A percentile compares a stretch with the other conserved stretches of the same genome.
phyloP scores from a whole-genome alignment of 331 rosid species.

The Saraca asoca region DNA sequence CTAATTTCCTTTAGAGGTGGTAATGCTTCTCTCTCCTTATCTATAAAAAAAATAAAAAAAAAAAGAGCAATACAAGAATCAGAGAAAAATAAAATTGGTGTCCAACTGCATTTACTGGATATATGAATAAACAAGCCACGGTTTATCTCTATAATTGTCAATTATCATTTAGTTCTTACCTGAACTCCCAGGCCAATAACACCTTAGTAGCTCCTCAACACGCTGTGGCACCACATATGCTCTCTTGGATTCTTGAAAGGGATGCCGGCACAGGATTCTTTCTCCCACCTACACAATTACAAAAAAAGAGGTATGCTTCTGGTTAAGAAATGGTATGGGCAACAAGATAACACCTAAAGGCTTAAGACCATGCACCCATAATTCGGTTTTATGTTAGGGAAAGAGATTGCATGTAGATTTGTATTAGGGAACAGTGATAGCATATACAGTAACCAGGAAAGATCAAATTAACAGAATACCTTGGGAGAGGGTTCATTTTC shows the following conservation, averaged over 20 bases:
- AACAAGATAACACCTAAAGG: no score
- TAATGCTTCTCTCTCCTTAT: conserved; percentile 54
- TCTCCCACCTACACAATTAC: conserved; percentile 78
- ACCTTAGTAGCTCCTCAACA: conserved; percentile 89
- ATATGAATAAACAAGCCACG: not conserved
- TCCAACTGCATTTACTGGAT: conserved; percentile 22
- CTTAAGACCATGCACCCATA: no score
- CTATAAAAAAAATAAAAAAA: conserved; percentile 39
- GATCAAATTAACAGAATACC: conserved; percentile 52
- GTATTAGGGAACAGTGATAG: not conserved
- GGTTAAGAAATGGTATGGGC: no score
- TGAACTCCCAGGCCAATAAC: conserved; percentile 84
- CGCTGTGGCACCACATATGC: conserved; percentile 96
- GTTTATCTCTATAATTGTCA: conserved; percentile 16
- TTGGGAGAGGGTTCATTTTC: conserved; percentile 91
- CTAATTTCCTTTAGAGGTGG: conserved; percentile 73
- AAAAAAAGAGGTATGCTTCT: not conserved
- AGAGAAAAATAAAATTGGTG: not conserved
- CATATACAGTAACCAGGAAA: not conserved
- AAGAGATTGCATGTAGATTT: no score
- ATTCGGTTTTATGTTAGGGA: no score
- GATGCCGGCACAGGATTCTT: conserved; percentile 91
- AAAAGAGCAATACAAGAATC: not conserved
- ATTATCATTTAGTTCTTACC: conserved; percentile 50
- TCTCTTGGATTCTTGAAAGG: conserved; percentile 95